Percentiles rank a stretch among this genome's conserved stretches.
Conservation (phyloP, 768 basidiomycete genomes). For the Leccinum rimulosum region DNA sequence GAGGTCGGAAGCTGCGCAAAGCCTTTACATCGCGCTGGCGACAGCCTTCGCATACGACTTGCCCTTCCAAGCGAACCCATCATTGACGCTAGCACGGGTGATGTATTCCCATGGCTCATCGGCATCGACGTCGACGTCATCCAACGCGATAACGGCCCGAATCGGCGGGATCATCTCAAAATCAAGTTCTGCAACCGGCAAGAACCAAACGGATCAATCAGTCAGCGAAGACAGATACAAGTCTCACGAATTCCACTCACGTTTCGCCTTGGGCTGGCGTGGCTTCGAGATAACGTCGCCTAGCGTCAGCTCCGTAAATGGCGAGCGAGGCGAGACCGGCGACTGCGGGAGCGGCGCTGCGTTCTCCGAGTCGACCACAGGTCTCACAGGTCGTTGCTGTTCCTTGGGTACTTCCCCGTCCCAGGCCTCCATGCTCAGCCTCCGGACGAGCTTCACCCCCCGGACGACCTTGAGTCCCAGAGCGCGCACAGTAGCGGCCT, state of each 20-base stretch:
- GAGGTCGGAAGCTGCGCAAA: background rate
- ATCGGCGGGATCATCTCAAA: constrained; percentile 32
- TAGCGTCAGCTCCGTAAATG: constrained; percentile 23
- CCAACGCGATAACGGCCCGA: constrained; percentile 32
- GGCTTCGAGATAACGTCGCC: constrained; percentile 27
- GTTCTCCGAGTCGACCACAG: background rate
- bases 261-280: constrained; percentile 23
- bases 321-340: constrained; percentile 1
- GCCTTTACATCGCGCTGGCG: constrained; percentile 21
- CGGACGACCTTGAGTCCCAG: constrained; percentile 20
- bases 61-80: constrained; percentile 30
- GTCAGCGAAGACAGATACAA: background rate
- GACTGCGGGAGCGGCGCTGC: background rate
- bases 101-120: constrained; percentile 35
- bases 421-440: constrained; percentile 29
- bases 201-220: background rate
- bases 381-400: background rate
- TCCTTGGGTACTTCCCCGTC: constrained; percentile 21
- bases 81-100: constrained; percentile 26
- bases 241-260: constrained; percentile 13
- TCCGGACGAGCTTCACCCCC: constrained; percentile 21
- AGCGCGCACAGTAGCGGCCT: constrained; percentile 14
- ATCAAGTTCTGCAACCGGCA: constrained; percentile 19
- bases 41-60: constrained; percentile 33
- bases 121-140: constrained; percentile 25